Base-by-base conservation (phyloP, 495 filamentous ascomycete genomes). In the Penicillium nucicola region DNA sequence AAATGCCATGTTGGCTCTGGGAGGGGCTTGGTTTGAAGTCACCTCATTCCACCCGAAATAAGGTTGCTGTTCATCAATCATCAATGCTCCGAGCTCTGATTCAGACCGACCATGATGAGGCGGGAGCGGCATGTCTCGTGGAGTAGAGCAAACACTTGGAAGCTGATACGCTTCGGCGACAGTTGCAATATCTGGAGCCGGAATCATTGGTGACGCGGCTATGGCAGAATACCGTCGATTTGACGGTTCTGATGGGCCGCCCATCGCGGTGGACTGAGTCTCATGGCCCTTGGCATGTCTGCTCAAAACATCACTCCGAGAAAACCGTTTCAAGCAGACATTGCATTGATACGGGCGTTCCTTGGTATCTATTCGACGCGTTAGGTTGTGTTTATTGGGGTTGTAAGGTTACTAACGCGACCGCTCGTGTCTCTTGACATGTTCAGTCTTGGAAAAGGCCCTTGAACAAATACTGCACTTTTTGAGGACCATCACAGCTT, bases 371-470 rank as follows among this genome's bases (percentile, higher is more conserved):
- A 45, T 10, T 34, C 20, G 34, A 35, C 7, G 41, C 14, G 48
- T 58, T 42, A 61, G 52, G 30, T 13, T 20, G 13, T 42, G 7
- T 10, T 38, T 15, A 36, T 43, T 13, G 36, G 17, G 22, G 43
- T 30, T 31, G 15, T 12, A 20, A 42, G 32, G 42, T 36, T 12
- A 69, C 77, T 68, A 60, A 80, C 77, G 76, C 23, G 76, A 78
- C 50, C 77, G 69, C 52, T 79, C 74, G 61, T 80, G 77, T 18
- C 77, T 73, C 53, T 78, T 79, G 54, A 74, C 72, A 65, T 80
- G 77, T 56, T 80, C 77, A 14, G 75, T 77, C 61, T 80, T 80
- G 57, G 74, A 75, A 65, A 78, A 80, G 44, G 67, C 71, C 39
- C 75, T 67, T 48, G 76, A 74, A 64, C 77, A 80, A 48, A 77